Base-by-base conservation (phyloP, 2,329 filamentous ascomycete genomes). In the Beauveria rudraprayagi region DNA sequence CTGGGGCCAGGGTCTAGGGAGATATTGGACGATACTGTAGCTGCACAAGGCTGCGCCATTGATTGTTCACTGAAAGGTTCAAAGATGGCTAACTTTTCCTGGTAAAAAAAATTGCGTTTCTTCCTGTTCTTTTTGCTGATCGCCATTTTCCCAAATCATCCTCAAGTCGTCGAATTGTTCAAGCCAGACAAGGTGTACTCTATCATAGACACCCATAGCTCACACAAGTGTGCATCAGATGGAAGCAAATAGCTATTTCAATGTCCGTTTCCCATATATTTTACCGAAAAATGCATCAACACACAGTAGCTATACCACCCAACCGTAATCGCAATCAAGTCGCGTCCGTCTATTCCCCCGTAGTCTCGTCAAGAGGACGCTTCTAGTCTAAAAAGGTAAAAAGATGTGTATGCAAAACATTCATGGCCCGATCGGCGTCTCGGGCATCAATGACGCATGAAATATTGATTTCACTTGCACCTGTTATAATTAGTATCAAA, bases 381-480 rank as follows among this genome's bases (percentile, higher is more conserved):
- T 54, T 51, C 65, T 70, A 91, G 64, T 97, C 92, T 70, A 97
- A 80, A 76, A 97, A 97, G 1, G 92, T 97, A 72, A 99, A 97
- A 61, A 99, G 84, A 77, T 92, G 93, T 22, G 94, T 97, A 73
- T 99, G 94, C 66, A 99, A 82, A 69, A 97, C 91, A 72, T 95
- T 97, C 81, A 99, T 89, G 37, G 94, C 94, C 67, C 94, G 86
- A 67, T 92, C 91, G 24, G 94, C 92, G 71, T 97, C 92, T 66
- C 87, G 82, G 66, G 91, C 91, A 69, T 95, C 91, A 72, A 99
- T 96, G 51, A 99, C 94, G 71, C 94, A 99, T 11, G 92, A 96
- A 63, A 99, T 99, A 74, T 97, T 99, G 76, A 99, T 99, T 79
- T 99, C 94, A 72, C 92, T 97, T 28, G 94, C 94, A 69, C 92